phyloP scores from a whole-genome alignment of 805 yeast species.

The Yarrowia sp. region DNA sequence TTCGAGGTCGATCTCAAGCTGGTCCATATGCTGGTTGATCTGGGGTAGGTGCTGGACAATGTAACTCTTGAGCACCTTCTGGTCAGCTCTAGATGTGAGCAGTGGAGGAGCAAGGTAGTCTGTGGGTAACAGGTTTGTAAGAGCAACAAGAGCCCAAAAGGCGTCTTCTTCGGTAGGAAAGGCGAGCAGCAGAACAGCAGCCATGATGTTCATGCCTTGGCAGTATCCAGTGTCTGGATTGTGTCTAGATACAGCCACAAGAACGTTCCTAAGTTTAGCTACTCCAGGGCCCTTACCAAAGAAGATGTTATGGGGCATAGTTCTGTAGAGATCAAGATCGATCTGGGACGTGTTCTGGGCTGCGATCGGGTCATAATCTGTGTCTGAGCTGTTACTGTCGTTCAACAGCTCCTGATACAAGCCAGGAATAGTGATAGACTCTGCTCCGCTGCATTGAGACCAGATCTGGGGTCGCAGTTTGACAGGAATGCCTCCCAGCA shows the following conservation, averaged over 20 bases:
- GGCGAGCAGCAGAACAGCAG: conserved; percentile 58
- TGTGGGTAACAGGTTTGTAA: conserved; percentile 57
- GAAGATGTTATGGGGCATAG: conserved; percentile 62
- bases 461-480: conserved; percentile 58
- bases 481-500: conserved; percentile 58
- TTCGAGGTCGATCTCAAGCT: conserved; percentile 55
- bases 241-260: conserved; percentile 59
- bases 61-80: conserved; percentile 51
- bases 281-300: conserved; percentile 65
- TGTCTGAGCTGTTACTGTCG: conserved; percentile 33
- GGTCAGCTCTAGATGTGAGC: conserved; percentile 53
- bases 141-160: conserved; percentile 60
- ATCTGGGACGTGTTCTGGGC: conserved; percentile 56
- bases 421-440: conserved; percentile 55
- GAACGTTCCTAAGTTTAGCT: conserved; percentile 55
- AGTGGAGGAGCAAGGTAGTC: conserved; percentile 53
- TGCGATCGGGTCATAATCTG: conserved; percentile 40
- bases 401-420: conserved; percentile 52
- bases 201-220: conserved; percentile 68
- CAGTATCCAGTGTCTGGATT: conserved; percentile 61
- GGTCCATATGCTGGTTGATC: conserved; percentile 51
- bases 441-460: conserved; percentile 63
- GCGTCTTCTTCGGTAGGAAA: conserved; percentile 59
- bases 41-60: conserved; percentile 54
- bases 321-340: conserved; percentile 60